phyloP scores from a whole-genome alignment of 495 filamentous ascomycete genomes.

The Daldinia bambusicola region DNA sequence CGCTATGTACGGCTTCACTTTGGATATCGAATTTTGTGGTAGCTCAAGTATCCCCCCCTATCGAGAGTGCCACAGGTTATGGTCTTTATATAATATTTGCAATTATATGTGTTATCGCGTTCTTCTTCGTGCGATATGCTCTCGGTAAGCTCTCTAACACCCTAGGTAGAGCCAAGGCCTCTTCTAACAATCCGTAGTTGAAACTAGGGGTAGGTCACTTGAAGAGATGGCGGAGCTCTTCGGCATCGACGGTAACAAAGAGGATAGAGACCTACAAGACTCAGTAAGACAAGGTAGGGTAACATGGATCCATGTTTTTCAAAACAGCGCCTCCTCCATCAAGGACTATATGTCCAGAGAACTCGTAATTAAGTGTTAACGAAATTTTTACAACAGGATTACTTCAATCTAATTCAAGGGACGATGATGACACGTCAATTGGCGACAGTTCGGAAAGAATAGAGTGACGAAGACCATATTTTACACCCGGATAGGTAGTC shows the following conservation, averaged over 20 bases:
- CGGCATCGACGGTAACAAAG: constrained; percentile 15
- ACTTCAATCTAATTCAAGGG: constrained; percentile 25
- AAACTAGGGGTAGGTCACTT: constrained; percentile 33
- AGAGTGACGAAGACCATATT: constrained; percentile 2
- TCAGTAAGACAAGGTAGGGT: constrained; percentile 30
- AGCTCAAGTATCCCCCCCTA: constrained; percentile 44
- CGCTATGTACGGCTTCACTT: constrained; percentile 44
- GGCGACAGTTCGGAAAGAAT: constrained; percentile 19
- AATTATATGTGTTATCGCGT: constrained; percentile 41
- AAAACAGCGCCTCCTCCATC: neutral
- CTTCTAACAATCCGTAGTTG: constrained; percentile 26
- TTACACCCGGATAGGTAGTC: neutral
- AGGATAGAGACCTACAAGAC: constrained; percentile 17
- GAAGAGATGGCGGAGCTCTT: constrained; percentile 40
- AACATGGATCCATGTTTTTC: neutral
- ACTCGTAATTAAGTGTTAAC: constrained; percentile 10
- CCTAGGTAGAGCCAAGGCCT: neutral
- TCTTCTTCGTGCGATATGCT: constrained; percentile 45
- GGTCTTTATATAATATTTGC: constrained; percentile 46
- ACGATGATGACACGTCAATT: constrained; percentile 29
- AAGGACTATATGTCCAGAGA: neutral
- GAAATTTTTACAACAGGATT: constrained; percentile 11
- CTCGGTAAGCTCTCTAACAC: constrained; percentile 34
- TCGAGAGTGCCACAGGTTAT: constrained; percentile 44
- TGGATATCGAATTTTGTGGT: constrained; percentile 48